phyloP scores from a whole-genome alignment of 1,284 basidiomycete species.

The Irpex sp. region DNA sequence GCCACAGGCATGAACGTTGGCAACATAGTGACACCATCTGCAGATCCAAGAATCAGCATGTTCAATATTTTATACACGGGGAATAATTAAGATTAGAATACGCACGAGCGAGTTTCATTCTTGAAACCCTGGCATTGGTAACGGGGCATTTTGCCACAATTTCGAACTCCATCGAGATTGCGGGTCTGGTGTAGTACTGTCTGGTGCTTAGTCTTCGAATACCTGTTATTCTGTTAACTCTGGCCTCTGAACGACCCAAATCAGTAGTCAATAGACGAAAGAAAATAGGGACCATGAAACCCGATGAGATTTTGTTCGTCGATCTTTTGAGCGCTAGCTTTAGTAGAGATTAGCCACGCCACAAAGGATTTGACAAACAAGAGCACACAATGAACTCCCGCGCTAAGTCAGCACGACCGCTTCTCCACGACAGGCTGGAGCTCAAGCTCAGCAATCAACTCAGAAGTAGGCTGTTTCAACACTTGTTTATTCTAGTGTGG shows the following conservation, averaged over 20 bases:
- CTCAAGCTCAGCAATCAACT: too few relatives aligned
- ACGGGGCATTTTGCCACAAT: conserved; percentile 72
- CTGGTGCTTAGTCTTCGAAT: neutral
- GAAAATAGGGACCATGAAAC: neutral
- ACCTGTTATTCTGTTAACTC: neutral
- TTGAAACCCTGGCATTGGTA: conserved; percentile 70
- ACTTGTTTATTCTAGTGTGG: too few relatives aligned
- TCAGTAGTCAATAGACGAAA: neutral
- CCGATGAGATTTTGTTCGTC: neutral
- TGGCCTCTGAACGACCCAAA: neutral
- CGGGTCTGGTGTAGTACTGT: neutral
- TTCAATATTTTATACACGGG: neutral
- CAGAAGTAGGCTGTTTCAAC: too few relatives aligned
- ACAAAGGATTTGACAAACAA: neutral
- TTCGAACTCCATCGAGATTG: conserved; percentile 65
- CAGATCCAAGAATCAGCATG: conserved; percentile 8
- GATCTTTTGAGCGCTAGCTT: neutral
- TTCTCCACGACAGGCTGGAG: too few relatives aligned
- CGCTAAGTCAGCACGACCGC: too few relatives aligned
- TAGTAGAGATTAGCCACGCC: neutral
- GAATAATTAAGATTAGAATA: conserved; percentile 8
- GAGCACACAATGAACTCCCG: too few relatives aligned
- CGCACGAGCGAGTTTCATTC: conserved; percentile 68
- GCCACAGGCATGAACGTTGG: conserved; percentile 91
- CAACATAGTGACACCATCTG: conserved; percentile 74